Base-by-base conservation (phyloP, 768 basidiomycete species). In the Boletus rubescentipes region DNA sequence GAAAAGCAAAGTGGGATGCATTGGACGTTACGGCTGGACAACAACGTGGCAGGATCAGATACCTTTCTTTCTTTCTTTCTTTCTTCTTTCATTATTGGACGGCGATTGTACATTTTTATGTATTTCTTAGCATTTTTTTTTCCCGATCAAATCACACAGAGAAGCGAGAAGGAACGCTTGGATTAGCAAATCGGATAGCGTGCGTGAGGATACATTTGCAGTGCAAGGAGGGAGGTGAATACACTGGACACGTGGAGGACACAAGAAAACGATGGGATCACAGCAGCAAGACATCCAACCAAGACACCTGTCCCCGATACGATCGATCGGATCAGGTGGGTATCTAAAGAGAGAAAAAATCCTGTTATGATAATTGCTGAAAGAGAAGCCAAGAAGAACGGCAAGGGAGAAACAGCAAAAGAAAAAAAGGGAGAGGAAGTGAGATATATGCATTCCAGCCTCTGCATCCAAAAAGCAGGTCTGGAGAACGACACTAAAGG, bases 151-250 rank as follows among this genome's bases (percentile, higher is more conserved):
- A 21, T 29, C 23, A 20, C 39, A 26, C 3, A 26, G 4, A 26
- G 26, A 6, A 26, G 26, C 3, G 26, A 26, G 3, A 26, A 4
- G 26, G 3, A 32, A 32, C 30, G 35, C 31, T 35, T 2, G 35
- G 10, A 52, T 62, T 46, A 54, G 46, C 43, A 54, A 46, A 49
- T 66, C 12, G 18, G 50, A 63, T 61, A 61, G 44, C 54, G 44
- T 67, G 51, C 26, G 46, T 54, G 62, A 51, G 51, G 44, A 64
- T 63, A 65, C 65, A 65, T 54, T 44, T 51, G 50, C 34, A 39
- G 52, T 55, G 65, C 41, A 36, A 16, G 30, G 18, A 49, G 45
- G 47, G 50, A 52, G 36, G 49, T 51, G 47, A 46, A 56, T 67
- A 65, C 64, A 67, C 38, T 53, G 46, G 51, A 58, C 44, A 51